Conservation (phyloP, 495 filamentous ascomycete species). For the Penicillium robsamsonii region DNA sequence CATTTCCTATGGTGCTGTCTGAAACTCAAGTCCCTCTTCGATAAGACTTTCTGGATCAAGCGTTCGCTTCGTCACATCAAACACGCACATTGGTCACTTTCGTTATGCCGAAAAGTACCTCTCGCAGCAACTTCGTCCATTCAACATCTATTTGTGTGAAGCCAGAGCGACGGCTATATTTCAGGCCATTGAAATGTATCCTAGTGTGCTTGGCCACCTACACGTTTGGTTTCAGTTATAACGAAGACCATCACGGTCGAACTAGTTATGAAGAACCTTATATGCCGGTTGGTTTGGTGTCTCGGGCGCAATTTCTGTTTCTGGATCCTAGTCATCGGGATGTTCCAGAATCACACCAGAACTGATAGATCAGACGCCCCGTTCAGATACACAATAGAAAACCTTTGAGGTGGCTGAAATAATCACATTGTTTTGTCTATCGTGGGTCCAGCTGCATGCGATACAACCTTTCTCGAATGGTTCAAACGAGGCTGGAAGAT, state of each 20-base stretch:
- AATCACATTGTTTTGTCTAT: background rate
- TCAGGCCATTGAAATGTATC: no score
- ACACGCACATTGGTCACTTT: no score
- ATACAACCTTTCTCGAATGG: background rate
- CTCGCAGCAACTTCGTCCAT: no score
- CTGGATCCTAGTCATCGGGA: background rate
- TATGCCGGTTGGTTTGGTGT: conserved; percentile 3
- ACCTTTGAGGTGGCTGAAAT: background rate
- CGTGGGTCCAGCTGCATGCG: background rate
- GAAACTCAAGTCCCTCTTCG: no score
- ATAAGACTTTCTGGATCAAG: no score
- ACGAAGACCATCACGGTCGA: conserved; percentile 23
- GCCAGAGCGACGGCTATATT: no score
- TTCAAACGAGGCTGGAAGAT: background rate
- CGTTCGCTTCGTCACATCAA: no score
- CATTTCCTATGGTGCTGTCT: no score
- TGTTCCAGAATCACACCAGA: background rate
- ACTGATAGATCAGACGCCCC: background rate
- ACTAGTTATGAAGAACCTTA: conserved; percentile 31
- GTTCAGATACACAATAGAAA: background rate
- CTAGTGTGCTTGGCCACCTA: no score
- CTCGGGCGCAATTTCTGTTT: background rate
- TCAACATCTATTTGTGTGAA: no score
- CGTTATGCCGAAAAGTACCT: no score
- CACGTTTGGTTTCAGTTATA: background rate